A percentile compares a stretch with the other conserved stretches of the same genome.
phyloP scores from a whole-genome alignment of 177 flowering plant species.

The Viscum album region DNA sequence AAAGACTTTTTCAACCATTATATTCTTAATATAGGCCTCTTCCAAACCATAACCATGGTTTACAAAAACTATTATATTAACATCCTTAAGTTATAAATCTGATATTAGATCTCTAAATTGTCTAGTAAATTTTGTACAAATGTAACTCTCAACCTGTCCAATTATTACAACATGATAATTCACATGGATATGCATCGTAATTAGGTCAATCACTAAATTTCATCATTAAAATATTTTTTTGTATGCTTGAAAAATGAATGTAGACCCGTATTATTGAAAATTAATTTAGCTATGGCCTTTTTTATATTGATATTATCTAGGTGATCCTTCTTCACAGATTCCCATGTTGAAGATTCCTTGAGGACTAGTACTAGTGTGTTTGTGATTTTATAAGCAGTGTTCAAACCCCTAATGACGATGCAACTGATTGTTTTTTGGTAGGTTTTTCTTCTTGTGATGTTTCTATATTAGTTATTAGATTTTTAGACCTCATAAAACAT shows the following conservation, averaged over 20 bases:
- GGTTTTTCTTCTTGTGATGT: too few species aligned
- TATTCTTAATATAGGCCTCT: constrained; percentile 84
- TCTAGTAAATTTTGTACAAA: constrained; percentile 86
- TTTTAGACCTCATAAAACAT: constrained; percentile 25
- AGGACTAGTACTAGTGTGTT: too few species aligned
- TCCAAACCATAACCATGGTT: constrained; percentile 81
- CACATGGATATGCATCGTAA: constrained; percentile 66
- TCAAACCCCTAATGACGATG: too few species aligned
- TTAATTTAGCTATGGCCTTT: constrained; percentile 93
- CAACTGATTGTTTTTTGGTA: too few species aligned
- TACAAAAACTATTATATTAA: constrained; percentile 77
- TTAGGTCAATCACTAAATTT: constrained; percentile 75
- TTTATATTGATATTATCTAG: constrained; percentile 89
- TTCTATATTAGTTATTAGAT: too few species aligned
- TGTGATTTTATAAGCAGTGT: too few species aligned
- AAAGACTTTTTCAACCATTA: constrained; percentile 87
- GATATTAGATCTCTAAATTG: constrained; percentile 90
- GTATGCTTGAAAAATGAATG: constrained; percentile 89
- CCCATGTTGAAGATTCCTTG: constrained; percentile 75
- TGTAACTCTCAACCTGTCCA: constrained; percentile 74
- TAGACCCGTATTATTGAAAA: constrained; percentile 92
- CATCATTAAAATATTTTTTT: constrained; percentile 83
- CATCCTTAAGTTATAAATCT: constrained; percentile 91
- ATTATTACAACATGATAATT: constrained; percentile 61
- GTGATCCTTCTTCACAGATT: constrained; percentile 83